phyloP scores from a whole-genome alignment of 495 filamentous ascomycete species.

The Lasiosphaeria miniovina region DNA sequence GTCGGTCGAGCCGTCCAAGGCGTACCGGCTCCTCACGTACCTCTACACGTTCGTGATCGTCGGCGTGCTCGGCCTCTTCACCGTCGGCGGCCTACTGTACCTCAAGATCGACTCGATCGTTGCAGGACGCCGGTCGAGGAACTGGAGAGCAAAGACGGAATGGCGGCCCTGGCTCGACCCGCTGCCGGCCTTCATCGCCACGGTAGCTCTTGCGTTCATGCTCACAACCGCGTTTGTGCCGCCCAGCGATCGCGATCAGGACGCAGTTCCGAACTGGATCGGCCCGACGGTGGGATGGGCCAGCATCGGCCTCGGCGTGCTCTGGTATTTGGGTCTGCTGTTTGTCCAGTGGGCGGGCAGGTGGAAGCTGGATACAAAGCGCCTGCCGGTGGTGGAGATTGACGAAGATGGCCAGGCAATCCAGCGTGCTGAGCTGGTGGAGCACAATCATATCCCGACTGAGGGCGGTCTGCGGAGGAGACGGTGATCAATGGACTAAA shows the following conservation, averaged over 20 bases:
- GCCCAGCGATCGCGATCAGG: background rate
- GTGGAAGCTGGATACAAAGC: constrained; percentile 4
- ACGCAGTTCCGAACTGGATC: background rate
- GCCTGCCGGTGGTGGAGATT: constrained; percentile 4
- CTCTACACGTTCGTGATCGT: constrained; percentile 4
- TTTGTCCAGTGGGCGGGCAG: constrained; percentile 5
- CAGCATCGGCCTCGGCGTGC: background rate
- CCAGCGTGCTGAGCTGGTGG: constrained; percentile 5
- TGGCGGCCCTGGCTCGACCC: constrained; percentile 6
- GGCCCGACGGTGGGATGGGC: constrained; percentile 3
- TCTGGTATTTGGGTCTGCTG: constrained; percentile 6
- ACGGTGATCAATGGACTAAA: too few relatives aligned
- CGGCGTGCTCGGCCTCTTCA: constrained; percentile 4
- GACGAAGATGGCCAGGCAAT: constrained; percentile 8
- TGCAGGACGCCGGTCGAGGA: background rate
- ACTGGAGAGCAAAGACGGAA: background rate
- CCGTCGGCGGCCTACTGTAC: constrained; percentile 6
- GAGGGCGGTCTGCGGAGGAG: background rate
- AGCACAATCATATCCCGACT: background rate
- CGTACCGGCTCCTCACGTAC: constrained; percentile 8
- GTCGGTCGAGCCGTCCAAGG: constrained; percentile 1
- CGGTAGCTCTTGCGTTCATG: background rate
- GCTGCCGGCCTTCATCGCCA: constrained; percentile 4
- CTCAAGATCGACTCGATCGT: constrained; percentile 5
- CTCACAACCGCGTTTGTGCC: background rate